A percentile compares a stretch with the other conserved stretches of the same genome.
phyloP scores from a whole-genome alignment of 2,329 filamentous ascomycete genomes.

The Fusarium fracticaudum region DNA sequence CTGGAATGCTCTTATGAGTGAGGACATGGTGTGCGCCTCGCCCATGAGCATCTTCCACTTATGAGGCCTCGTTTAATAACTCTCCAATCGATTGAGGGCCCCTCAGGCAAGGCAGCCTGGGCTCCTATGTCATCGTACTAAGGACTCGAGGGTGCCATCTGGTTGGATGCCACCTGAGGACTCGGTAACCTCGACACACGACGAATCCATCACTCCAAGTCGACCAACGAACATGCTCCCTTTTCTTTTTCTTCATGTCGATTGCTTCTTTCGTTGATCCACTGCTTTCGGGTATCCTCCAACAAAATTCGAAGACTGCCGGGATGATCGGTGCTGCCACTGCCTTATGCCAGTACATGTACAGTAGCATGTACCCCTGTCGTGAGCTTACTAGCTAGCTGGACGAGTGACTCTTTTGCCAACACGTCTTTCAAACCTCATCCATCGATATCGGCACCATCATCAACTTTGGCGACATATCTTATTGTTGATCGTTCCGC shows the following conservation, averaged over 20 bases:
- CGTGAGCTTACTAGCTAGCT: background rate
- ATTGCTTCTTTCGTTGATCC: background rate
- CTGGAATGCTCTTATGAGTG: background rate
- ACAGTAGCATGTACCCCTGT: constrained; percentile 12
- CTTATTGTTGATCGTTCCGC: background rate
- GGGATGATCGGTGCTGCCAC: background rate
- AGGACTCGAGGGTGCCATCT: background rate
- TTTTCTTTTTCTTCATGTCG: background rate
- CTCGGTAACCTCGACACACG: background rate
- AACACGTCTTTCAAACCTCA: background rate
- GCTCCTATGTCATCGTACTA: background rate
- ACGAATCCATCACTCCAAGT: background rate
- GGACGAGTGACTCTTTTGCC: background rate
- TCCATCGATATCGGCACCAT: background rate
- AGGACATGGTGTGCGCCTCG: background rate
- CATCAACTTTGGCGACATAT: background rate
- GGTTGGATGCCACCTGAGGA: background rate
- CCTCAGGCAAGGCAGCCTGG: background rate
- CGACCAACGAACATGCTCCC: background rate
- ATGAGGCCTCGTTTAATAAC: background rate
- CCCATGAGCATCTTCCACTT: background rate
- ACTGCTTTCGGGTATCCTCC: background rate
- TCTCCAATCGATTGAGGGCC: background rate
- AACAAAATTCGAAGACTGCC: background rate
- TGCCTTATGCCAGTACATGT: background rate